Evolutionary conservation across 2,329 filamentous ascomycete genomes (phyloP).

Genomic region (Chrysoporthe puriensis): DNA sequence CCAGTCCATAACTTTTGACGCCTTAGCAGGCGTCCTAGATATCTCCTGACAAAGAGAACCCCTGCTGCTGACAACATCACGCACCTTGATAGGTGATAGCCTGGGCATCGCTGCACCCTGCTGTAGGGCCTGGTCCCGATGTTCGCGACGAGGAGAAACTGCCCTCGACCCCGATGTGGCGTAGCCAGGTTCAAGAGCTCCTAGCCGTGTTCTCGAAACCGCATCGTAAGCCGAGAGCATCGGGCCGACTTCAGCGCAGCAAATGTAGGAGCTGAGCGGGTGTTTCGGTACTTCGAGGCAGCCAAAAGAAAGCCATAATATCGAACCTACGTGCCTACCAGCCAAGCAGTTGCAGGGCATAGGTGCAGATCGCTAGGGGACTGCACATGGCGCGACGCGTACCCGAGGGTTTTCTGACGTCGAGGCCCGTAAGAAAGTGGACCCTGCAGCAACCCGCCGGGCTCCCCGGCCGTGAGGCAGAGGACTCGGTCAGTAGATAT

Average conservation of each 20-base stretch:
- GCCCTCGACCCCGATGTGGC: neutral
- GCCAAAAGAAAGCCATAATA: neutral
- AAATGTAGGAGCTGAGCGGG: neutral
- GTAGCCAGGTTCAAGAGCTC: neutral
- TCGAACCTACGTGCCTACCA: neutral
- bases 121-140: neutral
- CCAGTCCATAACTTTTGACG: neutral
- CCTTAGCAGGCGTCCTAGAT: neutral
- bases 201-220: neutral
- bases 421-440: neutral
- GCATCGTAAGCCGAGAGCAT: neutral
- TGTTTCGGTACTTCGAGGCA: neutral
- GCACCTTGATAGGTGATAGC: neutral
- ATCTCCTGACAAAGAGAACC: neutral
- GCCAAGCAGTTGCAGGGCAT: conserved; percentile 2
- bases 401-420: neutral
- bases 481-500: neutral
- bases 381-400: neutral
- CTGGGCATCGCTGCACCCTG: neutral
- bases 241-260: neutral
- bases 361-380: neutral
- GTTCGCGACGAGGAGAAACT: too few relatives aligned
- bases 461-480: neutral
- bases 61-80: neutral
- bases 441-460: neutral